phyloP scores from a whole-genome alignment of 2,329 filamentous ascomycete species.

The Lasiodiplodia citricola region DNA sequence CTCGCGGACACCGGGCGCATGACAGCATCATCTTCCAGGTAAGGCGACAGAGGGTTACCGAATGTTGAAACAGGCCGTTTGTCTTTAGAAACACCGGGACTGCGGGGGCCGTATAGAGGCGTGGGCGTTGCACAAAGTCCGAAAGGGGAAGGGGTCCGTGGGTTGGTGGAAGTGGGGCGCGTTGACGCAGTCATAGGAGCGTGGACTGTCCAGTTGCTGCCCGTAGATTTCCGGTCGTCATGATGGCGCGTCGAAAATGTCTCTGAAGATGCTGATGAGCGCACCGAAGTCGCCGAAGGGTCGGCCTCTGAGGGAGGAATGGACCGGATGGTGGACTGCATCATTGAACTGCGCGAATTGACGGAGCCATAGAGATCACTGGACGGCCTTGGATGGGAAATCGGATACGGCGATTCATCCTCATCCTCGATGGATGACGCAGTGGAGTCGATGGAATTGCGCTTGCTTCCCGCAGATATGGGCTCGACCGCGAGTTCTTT shows the following conservation, averaged over 20 bases:
- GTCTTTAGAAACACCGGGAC: conserved; percentile 7
- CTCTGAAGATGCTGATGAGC: conserved; percentile 26
- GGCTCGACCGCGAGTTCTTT: background rate
- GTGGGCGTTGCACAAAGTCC: conserved; percentile 3
- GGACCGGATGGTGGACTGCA: conserved; percentile 16
- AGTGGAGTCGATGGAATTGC: conserved; percentile 8
- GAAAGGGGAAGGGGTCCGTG: conserved; percentile 24
- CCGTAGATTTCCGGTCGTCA: conserved; percentile 18
- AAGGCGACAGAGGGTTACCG: conserved; percentile 19
- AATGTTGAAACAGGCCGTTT: conserved; percentile 23
- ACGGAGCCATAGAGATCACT: conserved; percentile 17
- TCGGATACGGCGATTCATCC: background rate
- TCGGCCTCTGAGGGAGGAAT: conserved; percentile 16
- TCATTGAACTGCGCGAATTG: conserved; percentile 15
- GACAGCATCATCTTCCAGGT: background rate
- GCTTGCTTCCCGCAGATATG: background rate
- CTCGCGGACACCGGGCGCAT: conserved; percentile 7
- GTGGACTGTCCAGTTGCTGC: conserved; percentile 25
- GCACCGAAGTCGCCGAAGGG: conserved; percentile 1
- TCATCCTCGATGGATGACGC: conserved; percentile 14
- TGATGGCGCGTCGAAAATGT: conserved; percentile 20
- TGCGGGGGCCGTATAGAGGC: conserved; percentile 12
- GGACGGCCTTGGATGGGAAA: background rate
- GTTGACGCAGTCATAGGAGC: conserved; percentile 16
- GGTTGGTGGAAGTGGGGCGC: conserved; percentile 22